Base-by-base conservation (phyloP, 257 asterid species). In the Fraxinus cuspidata region DNA sequence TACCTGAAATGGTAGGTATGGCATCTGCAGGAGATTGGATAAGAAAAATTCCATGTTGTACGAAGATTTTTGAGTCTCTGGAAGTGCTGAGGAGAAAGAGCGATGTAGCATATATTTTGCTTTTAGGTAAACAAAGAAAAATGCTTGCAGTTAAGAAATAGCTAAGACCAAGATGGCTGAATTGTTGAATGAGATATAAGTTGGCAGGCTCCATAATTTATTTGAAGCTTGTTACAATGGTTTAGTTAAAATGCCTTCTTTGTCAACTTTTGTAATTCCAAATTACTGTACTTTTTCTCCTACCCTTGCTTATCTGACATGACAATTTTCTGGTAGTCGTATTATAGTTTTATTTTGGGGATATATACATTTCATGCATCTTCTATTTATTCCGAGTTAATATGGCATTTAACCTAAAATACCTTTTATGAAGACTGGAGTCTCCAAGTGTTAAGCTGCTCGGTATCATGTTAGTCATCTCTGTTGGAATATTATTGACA, bases 361-460 rank as follows among this genome's bases (percentile, higher is more conserved):
- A 63, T 1, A 63, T 77, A 47, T 78, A 66, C 49, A 67, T 40
- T 53, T 15, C 63, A n/a, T 58, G 65, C 3, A 32, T 29, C 11
- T 51, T 72, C 40, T 31, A 51, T n/a, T 76, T 77, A 21, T 25
- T 23, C 34, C 5, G 15, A 27, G 69, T n/a, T 78, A 42, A 78
- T 74, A 71, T 79, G 60, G 42, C 64, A 73, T 80, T 80, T 81
- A 82, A 85, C 84, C 32, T 28, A 34, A 37, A 73, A 74, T 71
- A 18, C 84, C 16, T 74, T 83, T 84, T 70, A 56, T 85, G 75
- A 79, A 93, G 99, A 89, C 87, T 96, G 97, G 99, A 96, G 82
- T 87, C 99, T 66, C 99, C 99, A 51, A 96, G 99, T 87, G 73
- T 90, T 72, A 90, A 90, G 92, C 96, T 96, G 83, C 87, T 96